Percentiles rank a stretch among this genome's conserved stretches.
Evolutionary conservation across 1,139 yeast species (phyloP).

Genomic region (Geotrichum histeridarum): DNA sequence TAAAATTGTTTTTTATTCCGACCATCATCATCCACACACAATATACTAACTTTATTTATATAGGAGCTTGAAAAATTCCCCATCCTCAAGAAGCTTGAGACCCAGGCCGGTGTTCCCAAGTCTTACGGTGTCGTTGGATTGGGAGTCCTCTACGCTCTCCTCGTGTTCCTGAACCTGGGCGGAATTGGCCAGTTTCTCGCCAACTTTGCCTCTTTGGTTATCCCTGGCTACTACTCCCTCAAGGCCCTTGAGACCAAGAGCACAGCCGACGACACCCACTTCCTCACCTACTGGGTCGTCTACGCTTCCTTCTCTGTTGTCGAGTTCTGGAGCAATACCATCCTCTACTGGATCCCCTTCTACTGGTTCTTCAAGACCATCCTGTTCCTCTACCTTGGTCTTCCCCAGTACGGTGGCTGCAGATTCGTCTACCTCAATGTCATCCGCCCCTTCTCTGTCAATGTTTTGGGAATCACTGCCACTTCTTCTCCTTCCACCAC

Average conservation of each 20-base stretch:
- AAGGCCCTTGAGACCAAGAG: conserved; percentile 70
- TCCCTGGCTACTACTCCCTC: conserved; percentile 88
- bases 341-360: conserved; percentile 91
- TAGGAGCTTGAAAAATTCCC: conserved; percentile 38
- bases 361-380: conserved; percentile 91
- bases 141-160: conserved; percentile 59
- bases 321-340: conserved; percentile 93
- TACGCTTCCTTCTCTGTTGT: conserved; percentile 83
- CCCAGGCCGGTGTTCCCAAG: conserved; percentile 58
- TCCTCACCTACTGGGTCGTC: conserved; percentile 94
- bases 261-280: conserved; percentile 73
- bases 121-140: conserved; percentile 73
- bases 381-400: conserved; percentile 79
- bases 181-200: conserved; percentile 88
- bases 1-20: neutral
- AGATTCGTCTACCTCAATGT: conserved; percentile 56
- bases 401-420: conserved; percentile 88
- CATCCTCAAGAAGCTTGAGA: conserved; percentile 34
- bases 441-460: conserved; percentile 69
- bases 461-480: conserved; percentile 40
- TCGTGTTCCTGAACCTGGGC: conserved; percentile 83
- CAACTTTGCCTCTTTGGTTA: conserved; percentile 82
- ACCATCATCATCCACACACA: neutral
- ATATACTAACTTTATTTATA: neutral
- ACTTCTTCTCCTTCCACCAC: conserved; percentile 21